phyloP scores from a whole-genome alignment of 2,329 filamentous ascomycete genomes.

The Aspergillus oerlinghausenensis region DNA sequence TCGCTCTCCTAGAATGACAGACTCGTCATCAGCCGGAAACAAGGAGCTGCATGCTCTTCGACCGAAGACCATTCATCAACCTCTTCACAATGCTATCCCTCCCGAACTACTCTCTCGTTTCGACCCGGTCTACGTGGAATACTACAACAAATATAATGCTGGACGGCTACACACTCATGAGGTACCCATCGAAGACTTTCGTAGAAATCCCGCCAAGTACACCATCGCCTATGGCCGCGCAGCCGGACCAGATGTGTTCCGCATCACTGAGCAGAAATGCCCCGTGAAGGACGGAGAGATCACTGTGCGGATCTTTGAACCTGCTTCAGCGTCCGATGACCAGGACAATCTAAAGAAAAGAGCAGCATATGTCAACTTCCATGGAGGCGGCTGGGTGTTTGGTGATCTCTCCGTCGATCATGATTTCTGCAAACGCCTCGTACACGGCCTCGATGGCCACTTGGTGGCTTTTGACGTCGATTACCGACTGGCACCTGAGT shows the following conservation, averaged over 20 bases:
- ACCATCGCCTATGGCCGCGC: conserved; percentile 36
- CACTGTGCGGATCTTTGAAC: conserved; percentile 39
- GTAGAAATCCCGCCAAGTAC: conserved; percentile 38
- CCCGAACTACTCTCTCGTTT: conserved; percentile 32
- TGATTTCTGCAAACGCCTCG: conserved; percentile 40
- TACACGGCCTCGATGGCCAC: conserved; percentile 33
- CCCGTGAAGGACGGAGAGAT: conserved; percentile 38
- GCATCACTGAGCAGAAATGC: conserved; percentile 39
- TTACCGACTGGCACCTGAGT: conserved; percentile 40
- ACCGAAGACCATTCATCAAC: conserved; percentile 24
- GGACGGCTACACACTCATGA: conserved; percentile 42
- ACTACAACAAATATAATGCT: conserved; percentile 41
- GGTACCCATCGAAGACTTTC: conserved; percentile 37
- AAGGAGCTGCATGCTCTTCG: conserved; percentile 23
- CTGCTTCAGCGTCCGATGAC: conserved; percentile 19
- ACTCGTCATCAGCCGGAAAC: conserved; percentile 11
- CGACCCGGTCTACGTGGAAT: conserved; percentile 38
- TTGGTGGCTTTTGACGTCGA: conserved; percentile 43
- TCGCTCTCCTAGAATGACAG: neutral
- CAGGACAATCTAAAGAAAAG: conserved; percentile 26
- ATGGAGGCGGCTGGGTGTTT: conserved; percentile 43
- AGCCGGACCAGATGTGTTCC: conserved; percentile 31
- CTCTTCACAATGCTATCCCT: conserved; percentile 42
- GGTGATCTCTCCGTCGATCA: conserved; percentile 36
- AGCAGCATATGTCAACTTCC: conserved; percentile 41